phyloP scores from a whole-genome alignment of 768 basidiomycete genomes.

The Tulasnella sp. region DNA sequence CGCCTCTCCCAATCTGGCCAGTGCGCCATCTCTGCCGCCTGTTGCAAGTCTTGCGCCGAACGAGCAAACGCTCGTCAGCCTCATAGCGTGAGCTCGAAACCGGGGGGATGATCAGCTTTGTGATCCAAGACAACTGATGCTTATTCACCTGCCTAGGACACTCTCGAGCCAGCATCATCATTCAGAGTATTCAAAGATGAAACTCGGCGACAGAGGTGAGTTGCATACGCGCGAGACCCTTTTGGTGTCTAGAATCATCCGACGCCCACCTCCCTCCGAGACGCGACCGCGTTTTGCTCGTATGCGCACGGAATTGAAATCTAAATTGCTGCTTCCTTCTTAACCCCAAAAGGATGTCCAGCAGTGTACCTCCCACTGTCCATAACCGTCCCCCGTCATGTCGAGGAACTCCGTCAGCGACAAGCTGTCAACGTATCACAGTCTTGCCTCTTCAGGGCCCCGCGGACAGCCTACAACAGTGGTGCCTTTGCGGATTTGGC shows the following conservation, averaged over 20 bases:
- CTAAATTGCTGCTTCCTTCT: neutral
- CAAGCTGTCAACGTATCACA: constrained; percentile 34
- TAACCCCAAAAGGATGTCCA: constrained; percentile 39
- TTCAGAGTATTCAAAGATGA: constrained; percentile 58
- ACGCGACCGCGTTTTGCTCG: constrained; percentile 11
- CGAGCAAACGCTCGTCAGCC: neutral
- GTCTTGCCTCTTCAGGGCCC: constrained; percentile 25
- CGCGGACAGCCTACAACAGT: constrained; percentile 31
- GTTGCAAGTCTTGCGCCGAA: neutral
- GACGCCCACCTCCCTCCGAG: neutral
- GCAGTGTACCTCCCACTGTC: constrained; percentile 51
- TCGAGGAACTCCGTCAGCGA: constrained; percentile 39
- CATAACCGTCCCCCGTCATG: constrained; percentile 47
- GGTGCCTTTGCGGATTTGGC: constrained; percentile 26
- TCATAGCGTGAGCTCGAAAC: neutral
- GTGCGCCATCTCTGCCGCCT: no score
- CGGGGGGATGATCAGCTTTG: neutral
- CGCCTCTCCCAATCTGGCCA: no score
- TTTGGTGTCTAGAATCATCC: neutral
- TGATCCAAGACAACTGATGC: constrained; percentile 34
- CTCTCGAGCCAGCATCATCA: constrained; percentile 66
- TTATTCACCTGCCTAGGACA: no score
- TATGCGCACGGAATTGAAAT: neutral
- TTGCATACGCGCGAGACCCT: neutral
- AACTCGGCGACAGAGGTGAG: constrained; percentile 44